These are phyloP conservation scores for Nakazawaea ishiwadae DNA, from an alignment of 805 yeast species.

Conservation along the genomic window DNA sequence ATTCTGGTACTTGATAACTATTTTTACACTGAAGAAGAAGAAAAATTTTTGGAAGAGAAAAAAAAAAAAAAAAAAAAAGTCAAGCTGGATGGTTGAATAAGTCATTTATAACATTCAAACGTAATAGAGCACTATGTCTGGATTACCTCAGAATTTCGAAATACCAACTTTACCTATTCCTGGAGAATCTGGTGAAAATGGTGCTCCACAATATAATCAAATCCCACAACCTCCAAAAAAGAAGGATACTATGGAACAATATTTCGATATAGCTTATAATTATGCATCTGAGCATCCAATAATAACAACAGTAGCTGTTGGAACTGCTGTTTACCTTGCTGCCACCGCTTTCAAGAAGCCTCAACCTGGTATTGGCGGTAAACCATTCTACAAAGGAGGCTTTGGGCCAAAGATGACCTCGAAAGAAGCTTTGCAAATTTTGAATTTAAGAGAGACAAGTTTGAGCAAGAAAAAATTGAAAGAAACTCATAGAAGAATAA, in stretches of 20 bases:
- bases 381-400: slow-evolving; percentile 78
- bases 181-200: slow-evolving; percentile 35
- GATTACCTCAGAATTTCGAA: slow-evolving; percentile 34
- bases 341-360: slow-evolving; percentile 64
- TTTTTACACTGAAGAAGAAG: too few relatives aligned
- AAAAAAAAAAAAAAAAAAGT: background rate
- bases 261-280: slow-evolving; percentile 54
- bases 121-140: slow-evolving; percentile 4
- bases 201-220: slow-evolving; percentile 21
- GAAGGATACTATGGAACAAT: slow-evolving; percentile 48
- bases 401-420: slow-evolving; percentile 89
- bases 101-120: background rate
- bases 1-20: too few relatives aligned
- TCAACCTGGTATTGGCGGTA: slow-evolving; percentile 63
- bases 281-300: slow-evolving; percentile 76
- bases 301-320: slow-evolving; percentile 64
- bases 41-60: too few relatives aligned
- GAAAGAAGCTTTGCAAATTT: slow-evolving; percentile 81
- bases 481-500: slow-evolving; percentile 76
- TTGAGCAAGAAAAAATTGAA: slow-evolving; percentile 61
- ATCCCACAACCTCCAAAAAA: slow-evolving; percentile 21
- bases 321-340: slow-evolving; percentile 55
- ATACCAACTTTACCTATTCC: slow-evolving; percentile 55
- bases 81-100: background rate
- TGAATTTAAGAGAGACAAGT: slow-evolving; percentile 67